These are phyloP conservation scores for Podaxis pistillaris DNA, from an alignment of 768 basidiomycete genomes.

Conservation along the genomic window DNA sequence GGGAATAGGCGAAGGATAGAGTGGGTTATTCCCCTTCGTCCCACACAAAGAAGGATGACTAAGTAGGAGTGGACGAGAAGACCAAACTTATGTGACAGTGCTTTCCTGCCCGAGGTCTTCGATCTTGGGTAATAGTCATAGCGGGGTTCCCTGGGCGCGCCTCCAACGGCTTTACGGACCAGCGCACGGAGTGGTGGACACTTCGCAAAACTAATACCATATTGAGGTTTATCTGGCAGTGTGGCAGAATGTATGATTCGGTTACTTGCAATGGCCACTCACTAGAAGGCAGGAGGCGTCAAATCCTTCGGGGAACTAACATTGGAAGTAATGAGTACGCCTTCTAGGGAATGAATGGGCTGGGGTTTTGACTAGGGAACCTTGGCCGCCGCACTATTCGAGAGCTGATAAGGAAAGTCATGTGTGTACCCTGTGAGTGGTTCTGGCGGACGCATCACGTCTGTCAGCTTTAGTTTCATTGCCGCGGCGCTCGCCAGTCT, in stretches of 20 bases:
- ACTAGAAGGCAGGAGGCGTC: slow-evolving; percentile 1
- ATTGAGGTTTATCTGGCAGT: neutral
- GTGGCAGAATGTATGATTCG: neutral
- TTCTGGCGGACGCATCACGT: neutral
- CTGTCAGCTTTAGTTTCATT: neutral
- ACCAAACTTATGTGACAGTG: neutral
- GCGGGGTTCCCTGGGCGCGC: neutral
- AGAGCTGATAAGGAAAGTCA: neutral
- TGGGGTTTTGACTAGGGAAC: neutral
- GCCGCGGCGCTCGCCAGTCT: neutral
- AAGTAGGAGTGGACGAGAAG: neutral
- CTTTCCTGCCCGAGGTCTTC: neutral
- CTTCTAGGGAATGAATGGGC: neutral
- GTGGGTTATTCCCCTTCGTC: neutral
- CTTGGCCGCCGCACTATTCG: neutral
- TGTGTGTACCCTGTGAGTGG: neutral
- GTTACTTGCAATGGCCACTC: neutral
- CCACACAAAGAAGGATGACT: neutral
- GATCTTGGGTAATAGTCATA: neutral
- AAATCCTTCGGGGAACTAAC: slow-evolving; percentile 4
- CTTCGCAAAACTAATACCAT: neutral
- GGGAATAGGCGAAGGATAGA: neutral
- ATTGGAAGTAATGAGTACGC: neutral
- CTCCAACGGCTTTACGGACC: neutral
- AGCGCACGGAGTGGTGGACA: neutral